These are phyloP conservation scores for Candida berthetii DNA, from an alignment of 805 yeast species.

Conservation along the genomic window DNA sequence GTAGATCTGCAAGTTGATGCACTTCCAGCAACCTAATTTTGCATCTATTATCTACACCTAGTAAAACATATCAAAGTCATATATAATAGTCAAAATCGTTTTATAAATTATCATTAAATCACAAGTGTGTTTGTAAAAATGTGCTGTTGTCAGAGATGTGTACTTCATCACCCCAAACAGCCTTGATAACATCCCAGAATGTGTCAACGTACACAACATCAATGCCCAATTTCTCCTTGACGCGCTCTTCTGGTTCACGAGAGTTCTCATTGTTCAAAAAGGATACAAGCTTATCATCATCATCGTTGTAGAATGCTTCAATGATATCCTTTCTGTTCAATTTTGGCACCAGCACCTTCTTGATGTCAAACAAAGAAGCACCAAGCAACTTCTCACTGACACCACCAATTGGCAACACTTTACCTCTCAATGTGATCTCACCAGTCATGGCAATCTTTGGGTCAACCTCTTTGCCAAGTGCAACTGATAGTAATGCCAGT, in stretches of 20 bases:
- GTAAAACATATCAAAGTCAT: no score
- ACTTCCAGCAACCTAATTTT: no score
- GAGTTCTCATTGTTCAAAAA: slow-evolving; percentile 15
- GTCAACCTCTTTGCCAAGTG: slow-evolving; percentile 47
- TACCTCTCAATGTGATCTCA: slow-evolving; percentile 73
- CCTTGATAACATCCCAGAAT: slow-evolving; percentile 67
- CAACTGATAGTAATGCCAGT: slow-evolving; percentile 70
- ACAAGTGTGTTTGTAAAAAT: background rate
- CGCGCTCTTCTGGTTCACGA: slow-evolving; percentile 43
- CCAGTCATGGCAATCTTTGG: slow-evolving; percentile 76
- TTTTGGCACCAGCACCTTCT: slow-evolving; percentile 62
- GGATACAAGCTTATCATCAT: slow-evolving; percentile 16
- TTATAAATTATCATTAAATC: no score
- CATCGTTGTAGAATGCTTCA: slow-evolving; percentile 14
- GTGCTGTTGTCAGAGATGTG: background rate
- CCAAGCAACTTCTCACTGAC: slow-evolving; percentile 72
- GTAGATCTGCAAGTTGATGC: no score
- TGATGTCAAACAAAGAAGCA: slow-evolving; percentile 66
- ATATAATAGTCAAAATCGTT: no score
- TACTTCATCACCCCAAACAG: slow-evolving; percentile 60
- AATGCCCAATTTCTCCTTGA: slow-evolving; percentile 49
- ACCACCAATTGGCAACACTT: slow-evolving; percentile 80
- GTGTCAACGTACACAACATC: slow-evolving; percentile 62
- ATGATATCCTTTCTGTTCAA: slow-evolving; percentile 60
- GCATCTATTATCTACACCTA: no score